Base-by-base conservation (phyloP, 2,329 filamentous ascomycete species). In the Trichophaea hybrida region DNA sequence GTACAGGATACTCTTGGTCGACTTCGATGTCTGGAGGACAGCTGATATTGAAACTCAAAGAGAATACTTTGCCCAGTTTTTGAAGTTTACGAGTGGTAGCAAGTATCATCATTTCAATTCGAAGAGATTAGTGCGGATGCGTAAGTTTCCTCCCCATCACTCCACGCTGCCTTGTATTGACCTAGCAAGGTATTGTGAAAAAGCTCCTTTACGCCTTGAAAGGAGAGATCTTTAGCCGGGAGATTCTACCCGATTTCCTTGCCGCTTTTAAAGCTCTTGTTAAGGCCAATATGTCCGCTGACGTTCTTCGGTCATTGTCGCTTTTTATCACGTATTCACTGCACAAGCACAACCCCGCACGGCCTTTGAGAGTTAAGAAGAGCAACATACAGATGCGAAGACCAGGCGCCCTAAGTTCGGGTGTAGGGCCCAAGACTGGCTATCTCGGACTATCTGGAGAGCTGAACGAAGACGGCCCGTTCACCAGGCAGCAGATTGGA, bases 281-380 rank as follows among this genome's bases (percentile, higher is more conserved):
- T 34, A 84, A 83, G 64, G 86, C 83, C 64, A 91, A 86, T 68
- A 80, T 90, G 66, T 90, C 85, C 55, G 84, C 86, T 13, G 88
- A 95, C 70, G 83, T 91, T 32, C 83, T 95, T 69, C 82, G 91
- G 38, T 88, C 88, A 1, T 75, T 98, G 48, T 88, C 93, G 1
- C 78, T 97, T 24, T 97, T 94, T 69, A 86, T 98, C 64, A 96
- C 91, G 0, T 98, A 93, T 71, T 85, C 88, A 5, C 81, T 96
- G 63, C 89, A 96, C 69, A 80, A 81, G 73, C 74, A 70, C 66
- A 78, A 70, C 70, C 73, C 70, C 32, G 62, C 69, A 37, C 63
- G 57, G n/a, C 70, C 67, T n/a, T 67, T 76, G 6, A 73, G 74
- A 58, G 74, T 72, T 59, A 76, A 75, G 63, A 77, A 75, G 67